phyloP scores from a whole-genome alignment of 1,284 basidiomycete genomes.

The Apiotrichum sp. region DNA sequence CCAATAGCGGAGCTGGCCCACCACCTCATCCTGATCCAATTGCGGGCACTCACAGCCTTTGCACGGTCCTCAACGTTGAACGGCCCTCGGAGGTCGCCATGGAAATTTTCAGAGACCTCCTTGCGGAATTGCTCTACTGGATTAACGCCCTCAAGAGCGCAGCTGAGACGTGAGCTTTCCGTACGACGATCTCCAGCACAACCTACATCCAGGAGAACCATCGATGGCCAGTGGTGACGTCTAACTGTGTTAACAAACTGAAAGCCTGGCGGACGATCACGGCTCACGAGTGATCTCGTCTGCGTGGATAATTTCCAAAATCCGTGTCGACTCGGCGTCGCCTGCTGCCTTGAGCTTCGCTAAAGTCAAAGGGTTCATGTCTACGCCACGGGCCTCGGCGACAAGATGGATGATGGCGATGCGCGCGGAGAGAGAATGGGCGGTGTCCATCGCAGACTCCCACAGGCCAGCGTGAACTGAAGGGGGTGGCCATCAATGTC shows the following conservation, averaged over 20 bases:
- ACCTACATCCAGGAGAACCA: conserved; percentile 69
- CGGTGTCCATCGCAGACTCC: conserved; percentile 72
- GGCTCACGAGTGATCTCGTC: conserved; percentile 66
- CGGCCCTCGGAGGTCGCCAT: conserved; percentile 73
- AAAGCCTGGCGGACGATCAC: too few relatives aligned
- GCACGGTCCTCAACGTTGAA: conserved; percentile 73
- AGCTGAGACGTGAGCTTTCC: conserved; percentile 35
- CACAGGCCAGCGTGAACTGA: conserved; percentile 71
- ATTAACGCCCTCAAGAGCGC: conserved; percentile 59
- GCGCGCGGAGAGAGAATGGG: conserved; percentile 63
- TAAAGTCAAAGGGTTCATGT: conserved; percentile 80
- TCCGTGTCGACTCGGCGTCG: conserved; percentile 63
- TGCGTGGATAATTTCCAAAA: conserved; percentile 69
- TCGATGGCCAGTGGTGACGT: conserved; percentile 74
- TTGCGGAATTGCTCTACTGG: conserved; percentile 66
- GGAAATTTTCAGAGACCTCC: conserved; percentile 68
- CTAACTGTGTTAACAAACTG: conserved; percentile 12
- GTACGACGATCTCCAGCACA: too few relatives aligned
- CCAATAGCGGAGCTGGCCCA: too few relatives aligned
- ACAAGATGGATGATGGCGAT: conserved; percentile 85
- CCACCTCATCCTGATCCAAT: too few relatives aligned
- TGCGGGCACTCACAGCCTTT: conserved; percentile 51
- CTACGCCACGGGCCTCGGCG: conserved; percentile 79
- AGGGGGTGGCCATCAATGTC: too few relatives aligned
- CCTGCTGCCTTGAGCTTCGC: conserved; percentile 64